phyloP scores from a whole-genome alignment of 73 alveolate genomes.

The Effrenium voratum region DNA sequence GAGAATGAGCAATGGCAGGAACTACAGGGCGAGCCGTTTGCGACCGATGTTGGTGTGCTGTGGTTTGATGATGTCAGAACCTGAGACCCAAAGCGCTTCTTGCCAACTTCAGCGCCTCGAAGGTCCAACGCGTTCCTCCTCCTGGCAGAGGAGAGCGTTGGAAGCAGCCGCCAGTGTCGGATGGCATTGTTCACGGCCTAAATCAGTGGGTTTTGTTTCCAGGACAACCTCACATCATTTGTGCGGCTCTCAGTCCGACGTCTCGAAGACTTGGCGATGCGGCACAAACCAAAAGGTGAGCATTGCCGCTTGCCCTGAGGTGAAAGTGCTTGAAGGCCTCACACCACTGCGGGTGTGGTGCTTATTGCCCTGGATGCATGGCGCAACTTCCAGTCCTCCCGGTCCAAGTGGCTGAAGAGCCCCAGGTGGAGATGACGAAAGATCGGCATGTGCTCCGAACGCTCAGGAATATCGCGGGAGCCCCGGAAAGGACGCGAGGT shows the following conservation, averaged over 20 bases:
- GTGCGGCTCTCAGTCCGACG: not conserved
- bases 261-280: not conserved
- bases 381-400: not conserved
- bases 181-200: not conserved
- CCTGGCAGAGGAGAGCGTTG: slow-evolving; percentile 31
- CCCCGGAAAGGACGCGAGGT: not conserved
- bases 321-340: slow-evolving; percentile 66
- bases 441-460: slow-evolving; percentile 70
- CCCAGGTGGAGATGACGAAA: slow-evolving; percentile 57
- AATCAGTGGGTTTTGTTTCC: not conserved
- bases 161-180: not conserved
- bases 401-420: not conserved
- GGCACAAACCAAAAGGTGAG: not conserved
- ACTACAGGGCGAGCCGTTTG: slow-evolving; percentile 93
- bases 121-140: slow-evolving; percentile 88
- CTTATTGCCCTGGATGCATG: not conserved
- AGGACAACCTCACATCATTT: slow-evolving; percentile 71
- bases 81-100: not conserved
- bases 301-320: not conserved
- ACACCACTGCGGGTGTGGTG: slow-evolving; percentile 45
- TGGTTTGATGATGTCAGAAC: slow-evolving; percentile 66
- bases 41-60: slow-evolving; percentile 91
- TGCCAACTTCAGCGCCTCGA: not conserved
- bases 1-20: slow-evolving; percentile 5
- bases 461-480: slow-evolving; percentile 30